phyloP scores from a whole-genome alignment of 352 stramenopile genomes.

The Phytopythium cucurbitacearum region DNA sequence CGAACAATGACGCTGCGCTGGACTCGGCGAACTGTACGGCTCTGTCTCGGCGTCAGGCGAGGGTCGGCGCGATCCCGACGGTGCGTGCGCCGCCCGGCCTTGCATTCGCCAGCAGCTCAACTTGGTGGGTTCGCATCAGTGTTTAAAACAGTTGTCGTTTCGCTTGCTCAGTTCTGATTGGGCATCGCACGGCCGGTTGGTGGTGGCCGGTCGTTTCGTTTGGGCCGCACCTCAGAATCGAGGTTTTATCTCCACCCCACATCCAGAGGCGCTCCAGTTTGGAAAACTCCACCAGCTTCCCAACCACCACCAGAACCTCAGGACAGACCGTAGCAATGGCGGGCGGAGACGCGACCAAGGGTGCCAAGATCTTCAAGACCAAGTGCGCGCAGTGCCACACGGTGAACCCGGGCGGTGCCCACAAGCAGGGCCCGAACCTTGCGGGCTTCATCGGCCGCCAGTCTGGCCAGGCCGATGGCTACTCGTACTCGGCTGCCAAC shows the following conservation, averaged over 20 bases:
- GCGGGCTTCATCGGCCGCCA: conserved; percentile 95
- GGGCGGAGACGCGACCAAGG: conserved; percentile 76
- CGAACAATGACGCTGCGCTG: too few relatives aligned
- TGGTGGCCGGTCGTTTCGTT: conserved; percentile 1
- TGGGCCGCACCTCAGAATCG: neutral
- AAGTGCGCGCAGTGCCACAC: conserved; percentile 96
- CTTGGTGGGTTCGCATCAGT: neutral
- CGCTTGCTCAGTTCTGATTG: conserved; percentile 2
- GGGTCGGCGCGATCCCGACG: neutral
- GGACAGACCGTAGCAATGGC: conserved; percentile 10
- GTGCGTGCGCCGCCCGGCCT: neutral
- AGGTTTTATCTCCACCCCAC: conserved; percentile 7
- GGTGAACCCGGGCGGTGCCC: conserved; percentile 80
- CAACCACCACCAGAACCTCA: conserved; percentile 28
- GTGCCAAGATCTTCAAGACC: conserved; percentile 96
- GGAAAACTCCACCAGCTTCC: conserved; percentile 37
- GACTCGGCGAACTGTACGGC: too few relatives aligned
- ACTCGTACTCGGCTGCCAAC: conserved; percentile 98
- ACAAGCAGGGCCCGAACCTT: conserved; percentile 99
- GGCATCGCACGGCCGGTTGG: neutral
- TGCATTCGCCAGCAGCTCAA: too few relatives aligned
- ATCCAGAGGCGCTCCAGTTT: conserved; percentile 29
- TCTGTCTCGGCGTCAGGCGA: too few relatives aligned
- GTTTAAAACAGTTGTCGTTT: conserved; percentile 6
- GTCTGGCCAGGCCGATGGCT: conserved; percentile 95